A percentile compares a stretch with the other conserved stretches of the same genome.
phyloP scores from a whole-genome alignment of 2,329 filamentous ascomycete species.

The Aspergillus vadensis region DNA sequence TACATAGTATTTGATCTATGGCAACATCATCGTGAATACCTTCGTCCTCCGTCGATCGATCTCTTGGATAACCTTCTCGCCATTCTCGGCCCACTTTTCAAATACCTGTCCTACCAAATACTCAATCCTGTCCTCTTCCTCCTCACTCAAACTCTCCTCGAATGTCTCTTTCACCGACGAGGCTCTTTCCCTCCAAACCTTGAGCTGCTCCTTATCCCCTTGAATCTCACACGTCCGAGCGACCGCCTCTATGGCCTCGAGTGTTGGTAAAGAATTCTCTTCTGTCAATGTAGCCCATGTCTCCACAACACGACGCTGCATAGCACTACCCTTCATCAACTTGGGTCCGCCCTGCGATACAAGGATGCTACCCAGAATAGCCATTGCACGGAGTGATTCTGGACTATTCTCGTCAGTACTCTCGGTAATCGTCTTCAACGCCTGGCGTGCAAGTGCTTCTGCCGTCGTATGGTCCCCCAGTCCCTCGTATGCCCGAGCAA shows the following conservation, averaged over 20 bases:
- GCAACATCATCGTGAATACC: background rate
- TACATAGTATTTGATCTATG: background rate
- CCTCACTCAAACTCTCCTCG: background rate
- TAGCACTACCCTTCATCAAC: background rate
- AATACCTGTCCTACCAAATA: background rate
- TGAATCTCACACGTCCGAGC: background rate
- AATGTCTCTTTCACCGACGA: background rate
- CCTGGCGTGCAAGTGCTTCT: conserved; percentile 5
- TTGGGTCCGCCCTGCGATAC: background rate
- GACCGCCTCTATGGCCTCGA: conserved; percentile 1
- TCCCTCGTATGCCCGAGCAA: background rate
- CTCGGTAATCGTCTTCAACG: background rate
- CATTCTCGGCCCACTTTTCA: background rate
- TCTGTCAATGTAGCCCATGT: background rate
- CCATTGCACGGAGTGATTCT: background rate
- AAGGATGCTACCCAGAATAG: background rate
- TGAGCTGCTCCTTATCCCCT: background rate
- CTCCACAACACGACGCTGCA: background rate
- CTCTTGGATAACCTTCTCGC: background rate
- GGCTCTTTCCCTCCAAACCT: background rate
- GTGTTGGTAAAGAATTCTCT: background rate
- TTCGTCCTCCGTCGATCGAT: background rate
- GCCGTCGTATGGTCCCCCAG: background rate
- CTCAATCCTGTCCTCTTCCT: conserved; percentile 2
- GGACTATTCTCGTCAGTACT: background rate